Base-by-base conservation (phyloP, 495 filamentous ascomycete species). In the Penicillium diatomitis region DNA sequence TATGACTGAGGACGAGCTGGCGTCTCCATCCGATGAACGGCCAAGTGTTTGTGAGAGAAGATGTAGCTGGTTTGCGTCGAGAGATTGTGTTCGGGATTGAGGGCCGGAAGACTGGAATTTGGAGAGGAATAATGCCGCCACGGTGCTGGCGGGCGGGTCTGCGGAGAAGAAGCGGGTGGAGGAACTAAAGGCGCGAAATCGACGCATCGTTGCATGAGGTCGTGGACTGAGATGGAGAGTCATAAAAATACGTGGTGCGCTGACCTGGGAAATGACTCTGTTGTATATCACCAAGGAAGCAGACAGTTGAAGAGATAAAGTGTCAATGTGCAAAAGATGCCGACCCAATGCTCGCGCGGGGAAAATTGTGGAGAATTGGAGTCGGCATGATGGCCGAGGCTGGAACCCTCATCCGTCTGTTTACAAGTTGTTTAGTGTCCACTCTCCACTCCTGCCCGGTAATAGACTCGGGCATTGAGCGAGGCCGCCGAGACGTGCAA, bases 41-140 rank as follows among this genome's bases (percentile, higher is more conserved):
- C 73, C 73, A 4, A 84, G 68, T 0, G 77, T 80, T 8, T 79
- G 61, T 2, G 63, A 66, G 36, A 84, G 68, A 27, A 76, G 75
- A 33, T 77, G 76, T 1, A 82, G 64, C 51, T 82, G 79, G 51
- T 80, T 80, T n/a, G 67, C 65, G 53, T 82, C 79, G 8, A 83
- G 68, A 4, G 59, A 48, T 50, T 83, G 79, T 2, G 62, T 68
- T 30, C 70, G 70, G 1, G 56, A 67, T 52, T 66, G 67, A 0
- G 73, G 70, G 1, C 70, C 71, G 4, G 60, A 55, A 6, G 66
- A 69, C 53, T 73, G 70, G 37, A 68, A 68, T 28, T 63, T 63
- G 0, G 63, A 51, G 10, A 76, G 65, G 46, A 76, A 78, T 41
- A 66, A 59, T 9, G 68, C 36, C n/a, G 73, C 71, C 40, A 72